phyloP scores from a whole-genome alignment of 129 eudicot species.

The Calendula officinalis region DNA sequence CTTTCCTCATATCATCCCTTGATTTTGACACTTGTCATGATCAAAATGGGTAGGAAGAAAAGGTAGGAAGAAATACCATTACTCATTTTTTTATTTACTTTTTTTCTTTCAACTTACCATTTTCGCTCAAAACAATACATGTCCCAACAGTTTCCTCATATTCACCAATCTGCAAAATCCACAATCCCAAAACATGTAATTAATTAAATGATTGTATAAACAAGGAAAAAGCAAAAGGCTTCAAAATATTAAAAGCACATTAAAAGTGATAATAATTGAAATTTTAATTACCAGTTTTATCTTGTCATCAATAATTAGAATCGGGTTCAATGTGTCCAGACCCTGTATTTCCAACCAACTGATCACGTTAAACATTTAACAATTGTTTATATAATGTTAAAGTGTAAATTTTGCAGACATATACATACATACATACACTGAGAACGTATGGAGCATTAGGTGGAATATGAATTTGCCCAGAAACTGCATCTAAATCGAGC shows the following conservation, averaged over 20 bases:
- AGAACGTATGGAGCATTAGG: conserved; percentile 69
- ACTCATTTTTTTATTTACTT: no score
- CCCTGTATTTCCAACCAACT: conserved; percentile 42
- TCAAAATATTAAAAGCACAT: no score
- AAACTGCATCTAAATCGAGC: conserved; percentile 57
- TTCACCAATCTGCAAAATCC: conserved; percentile 64
- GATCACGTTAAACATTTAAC: background rate
- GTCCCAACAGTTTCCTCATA: conserved; percentile 84
- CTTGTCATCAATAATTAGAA: conserved; percentile 64
- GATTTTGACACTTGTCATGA: no score
- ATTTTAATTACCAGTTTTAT: conserved; percentile 62
- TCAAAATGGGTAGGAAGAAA: no score
- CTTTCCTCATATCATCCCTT: no score
- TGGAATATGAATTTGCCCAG: conserved; percentile 49
- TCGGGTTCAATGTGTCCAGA: conserved; percentile 86
- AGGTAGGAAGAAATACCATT: no score
- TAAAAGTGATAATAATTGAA: conserved; percentile 6
- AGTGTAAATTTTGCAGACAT: background rate
- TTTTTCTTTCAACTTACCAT: conserved; percentile 45
- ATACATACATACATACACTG: conserved; percentile 58
- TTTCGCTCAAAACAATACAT: conserved; percentile 66
- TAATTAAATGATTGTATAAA: no score
- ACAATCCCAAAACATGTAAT: background rate
- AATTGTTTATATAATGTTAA: background rate
- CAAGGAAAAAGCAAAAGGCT: no score